Base-by-base conservation (phyloP, 345 rosid genomes). In the Lepidium didymum region DNA sequence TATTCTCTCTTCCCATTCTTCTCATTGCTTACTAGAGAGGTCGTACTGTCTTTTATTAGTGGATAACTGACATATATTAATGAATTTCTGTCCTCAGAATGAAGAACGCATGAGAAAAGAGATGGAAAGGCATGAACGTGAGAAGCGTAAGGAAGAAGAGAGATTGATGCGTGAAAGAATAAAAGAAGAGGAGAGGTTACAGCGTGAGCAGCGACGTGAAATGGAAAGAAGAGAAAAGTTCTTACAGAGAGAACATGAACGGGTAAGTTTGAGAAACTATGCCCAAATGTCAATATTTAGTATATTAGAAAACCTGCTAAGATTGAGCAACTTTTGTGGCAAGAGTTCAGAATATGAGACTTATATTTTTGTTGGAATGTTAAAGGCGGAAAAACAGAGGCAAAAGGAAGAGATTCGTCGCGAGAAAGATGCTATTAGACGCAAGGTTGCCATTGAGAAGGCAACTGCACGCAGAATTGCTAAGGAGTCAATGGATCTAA, bases 381-480 rank as follows among this genome's bases (percentile, higher is more conserved):
- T 66, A 15, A 74, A 95, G 99, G 94, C 94, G 70, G 99, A 95
- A 81, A 95, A 84, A 74, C 77, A 54, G 81, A 87, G 82, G 76
- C 96, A 84, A 73, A 95, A 83, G 68, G 99, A 95, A 62, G 99
- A 95, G 74, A 84, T 80, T 55, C 93, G 92, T 35, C 86, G 81
- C 53, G 99, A 91, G 83, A 91, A 67, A 82, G 98, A 91, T 57
- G 97, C 82, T 57, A 83, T 81, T 78, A 89, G 81, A 75, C 96
- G 87, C 54, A 90, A 85, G 77, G 73, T 87, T 81, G 99, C 99
- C 29, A 69, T 87, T 75, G 98, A 95, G 87, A 95, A 82, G 80
- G 99, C 99, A 56, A 87, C 97, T 78, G 98, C 99, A 40, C 93
- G 98, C 57, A 89, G 80, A 76, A 85, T 91, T 79, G 99, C 99